Conservation (phyloP, 1,284 basidiomycete genomes). For the Malassezia japonica region DNA sequence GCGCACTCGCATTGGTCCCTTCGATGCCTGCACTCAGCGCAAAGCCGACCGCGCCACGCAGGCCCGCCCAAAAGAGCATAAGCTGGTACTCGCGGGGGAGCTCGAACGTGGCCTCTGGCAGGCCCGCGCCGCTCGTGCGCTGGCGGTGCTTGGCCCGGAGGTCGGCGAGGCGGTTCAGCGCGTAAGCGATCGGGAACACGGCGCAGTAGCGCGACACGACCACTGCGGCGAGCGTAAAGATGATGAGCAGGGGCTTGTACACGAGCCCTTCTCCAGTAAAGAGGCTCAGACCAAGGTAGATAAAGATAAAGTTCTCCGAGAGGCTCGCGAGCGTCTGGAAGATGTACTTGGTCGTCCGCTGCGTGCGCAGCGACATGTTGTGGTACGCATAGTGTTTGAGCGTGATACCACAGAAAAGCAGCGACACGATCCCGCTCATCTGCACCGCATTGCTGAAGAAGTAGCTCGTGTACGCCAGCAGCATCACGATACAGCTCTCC, state of each 20-base stretch:
- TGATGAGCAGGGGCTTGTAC: constrained; percentile 90
- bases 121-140: constrained; percentile 21
- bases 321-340: constrained; percentile 52
- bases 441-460: constrained; percentile 92
- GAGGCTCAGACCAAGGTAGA: constrained; percentile 89
- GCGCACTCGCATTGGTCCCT: constrained; percentile 76
- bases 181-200: constrained; percentile 90
- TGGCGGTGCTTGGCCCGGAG: constrained; percentile 60
- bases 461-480: constrained; percentile 93
- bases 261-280: constrained; percentile 82
- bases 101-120: constrained; percentile 5
- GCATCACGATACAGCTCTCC: constrained; percentile 84
- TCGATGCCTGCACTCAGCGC: constrained; percentile 90
- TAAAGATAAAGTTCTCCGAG: constrained; percentile 99
- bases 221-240: constrained; percentile 59
- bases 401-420: constrained; percentile 97
- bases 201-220: constrained; percentile 89
- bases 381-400: constrained; percentile 99
- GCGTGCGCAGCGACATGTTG: constrained; percentile 92
- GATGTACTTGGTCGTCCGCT: constrained; percentile 84
- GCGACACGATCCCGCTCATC: constrained; percentile 94
- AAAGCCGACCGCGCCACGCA: constrained; percentile 91
- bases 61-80: constrained; percentile 90
- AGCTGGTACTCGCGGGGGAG: constrained; percentile 45
- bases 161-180: constrained; percentile 80